Evolutionary conservation across 2,329 filamentous ascomycete species (phyloP).

Genomic region (Xylariaceae sp.): DNA sequence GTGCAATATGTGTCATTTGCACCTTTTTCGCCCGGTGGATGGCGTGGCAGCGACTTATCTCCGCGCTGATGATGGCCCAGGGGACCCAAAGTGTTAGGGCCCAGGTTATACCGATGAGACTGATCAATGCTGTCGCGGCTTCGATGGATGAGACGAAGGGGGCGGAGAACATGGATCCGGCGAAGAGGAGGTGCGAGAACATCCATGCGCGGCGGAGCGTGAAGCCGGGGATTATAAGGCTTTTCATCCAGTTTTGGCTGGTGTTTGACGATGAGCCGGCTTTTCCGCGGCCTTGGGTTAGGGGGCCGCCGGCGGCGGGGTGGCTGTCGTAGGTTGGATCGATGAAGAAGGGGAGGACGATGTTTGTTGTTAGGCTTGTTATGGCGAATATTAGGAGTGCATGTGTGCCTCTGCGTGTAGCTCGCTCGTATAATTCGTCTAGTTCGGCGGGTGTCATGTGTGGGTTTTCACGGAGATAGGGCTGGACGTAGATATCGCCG

Average conservation of each 20-base stretch:
- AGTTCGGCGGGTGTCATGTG: slow-evolving; percentile 72
- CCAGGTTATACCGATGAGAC: slow-evolving; percentile 84
- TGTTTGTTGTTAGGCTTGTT: slow-evolving; percentile 74
- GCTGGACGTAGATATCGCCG: slow-evolving; percentile 86
- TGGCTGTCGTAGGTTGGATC: slow-evolving; percentile 66
- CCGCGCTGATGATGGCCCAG: slow-evolving; percentile 89
- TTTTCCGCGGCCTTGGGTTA: slow-evolving; percentile 16
- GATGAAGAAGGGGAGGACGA: slow-evolving; percentile 80
- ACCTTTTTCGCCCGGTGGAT: slow-evolving; percentile 38
- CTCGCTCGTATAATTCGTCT: slow-evolving; percentile 73
- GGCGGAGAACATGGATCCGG: slow-evolving; percentile 74
- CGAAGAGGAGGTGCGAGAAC: slow-evolving; percentile 76
- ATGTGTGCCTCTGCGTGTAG: slow-evolving; percentile 81
- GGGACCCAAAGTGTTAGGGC: slow-evolving; percentile 90
- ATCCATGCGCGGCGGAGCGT: slow-evolving; percentile 89
- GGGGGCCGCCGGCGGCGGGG: slow-evolving; percentile 34
- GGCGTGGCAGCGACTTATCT: slow-evolving; percentile 78
- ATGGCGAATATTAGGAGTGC: slow-evolving; percentile 85
- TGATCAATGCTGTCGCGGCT: slow-evolving; percentile 71
- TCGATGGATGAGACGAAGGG: slow-evolving; percentile 68
- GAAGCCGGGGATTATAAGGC: slow-evolving; percentile 71
- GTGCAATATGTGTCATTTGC: slow-evolving; percentile 28
- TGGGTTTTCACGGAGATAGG: slow-evolving; percentile 70
- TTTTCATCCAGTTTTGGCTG: slow-evolving; percentile 44
- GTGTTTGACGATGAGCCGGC: slow-evolving; percentile 33